Conservation (phyloP, 768 basidiomycete species). For the Auricularia sp. region DNA sequence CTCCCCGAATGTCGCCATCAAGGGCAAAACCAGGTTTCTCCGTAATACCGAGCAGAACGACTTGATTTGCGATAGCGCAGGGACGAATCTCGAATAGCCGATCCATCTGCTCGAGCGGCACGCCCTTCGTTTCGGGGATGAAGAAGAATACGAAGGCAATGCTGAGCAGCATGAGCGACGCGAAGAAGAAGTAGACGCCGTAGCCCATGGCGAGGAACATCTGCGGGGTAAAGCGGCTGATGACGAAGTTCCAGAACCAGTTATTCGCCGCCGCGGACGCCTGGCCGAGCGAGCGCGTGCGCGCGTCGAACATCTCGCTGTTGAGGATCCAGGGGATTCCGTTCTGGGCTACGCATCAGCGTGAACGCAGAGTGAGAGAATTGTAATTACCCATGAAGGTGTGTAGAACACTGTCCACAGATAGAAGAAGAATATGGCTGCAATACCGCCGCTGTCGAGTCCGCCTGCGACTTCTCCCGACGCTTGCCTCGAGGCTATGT, state of each 20-base stretch:
- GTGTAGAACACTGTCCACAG: too few species aligned
- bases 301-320: slow-evolving; percentile 31
- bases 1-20: too few species aligned
- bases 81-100: slow-evolving; percentile 13
- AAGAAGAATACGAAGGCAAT: slow-evolving; percentile 33
- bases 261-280: slow-evolving; percentile 11
- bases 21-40: too few species aligned
- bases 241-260: slow-evolving; percentile 15
- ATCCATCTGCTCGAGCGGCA: slow-evolving; percentile 37
- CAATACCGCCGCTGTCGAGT: slow-evolving; percentile 21
- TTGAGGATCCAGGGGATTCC: slow-evolving; percentile 38
- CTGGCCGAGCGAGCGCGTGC: slow-evolving; percentile 14
- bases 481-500: slow-evolving; percentile 18
- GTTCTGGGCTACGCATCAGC: slow-evolving; percentile 13
- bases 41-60: too few species aligned
- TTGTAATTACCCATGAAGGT: too few species aligned
- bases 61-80: too few species aligned
- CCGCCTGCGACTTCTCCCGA: not conserved
- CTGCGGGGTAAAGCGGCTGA: slow-evolving; percentile 21
- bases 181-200: slow-evolving; percentile 21
- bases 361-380: too few species aligned
- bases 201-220: slow-evolving; percentile 19
- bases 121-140: slow-evolving; percentile 38
- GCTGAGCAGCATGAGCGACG: slow-evolving; percentile 19
- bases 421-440: slow-evolving; percentile 28